Percentiles rank a stretch among this genome's conserved stretches.
These are phyloP conservation scores for Diaporthe helianthi DNA, from an alignment of 2,329 filamentous ascomycete genomes.

Conservation along the genomic window DNA sequence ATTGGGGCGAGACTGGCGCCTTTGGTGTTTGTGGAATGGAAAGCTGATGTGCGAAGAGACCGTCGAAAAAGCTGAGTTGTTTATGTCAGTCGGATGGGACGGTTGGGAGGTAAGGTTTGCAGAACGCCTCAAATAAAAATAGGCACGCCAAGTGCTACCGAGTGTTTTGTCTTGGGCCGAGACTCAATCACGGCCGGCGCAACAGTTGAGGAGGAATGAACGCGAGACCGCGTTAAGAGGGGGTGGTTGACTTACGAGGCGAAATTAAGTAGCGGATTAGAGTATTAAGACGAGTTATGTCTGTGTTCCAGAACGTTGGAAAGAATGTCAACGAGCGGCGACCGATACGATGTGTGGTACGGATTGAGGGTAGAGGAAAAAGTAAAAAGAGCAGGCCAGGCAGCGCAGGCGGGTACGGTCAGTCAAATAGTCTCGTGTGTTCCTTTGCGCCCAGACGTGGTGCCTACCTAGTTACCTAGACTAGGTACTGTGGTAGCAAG, in stretches of 20 bases:
- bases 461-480: too few species aligned
- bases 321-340: conserved; percentile 30
- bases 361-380: not conserved
- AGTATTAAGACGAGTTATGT: conserved; percentile 11
- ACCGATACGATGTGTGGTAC: conserved; percentile 1
- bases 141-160: not conserved
- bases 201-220: conserved; percentile 8
- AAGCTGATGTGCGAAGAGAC: conserved; percentile 19
- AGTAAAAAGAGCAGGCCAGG: not conserved
- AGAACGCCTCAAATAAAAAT: conserved; percentile 7
- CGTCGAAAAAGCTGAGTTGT: not conserved
- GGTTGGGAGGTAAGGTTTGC: not conserved
- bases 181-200: not conserved
- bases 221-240: not conserved
- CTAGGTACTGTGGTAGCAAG: too few species aligned
- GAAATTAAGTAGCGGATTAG: conserved; percentile 12
- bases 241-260: conserved; percentile 21
- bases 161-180: conserved; percentile 8
- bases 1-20: conserved; percentile 11
- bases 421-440: conserved; percentile 27
- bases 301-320: conserved; percentile 10
- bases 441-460: not conserved
- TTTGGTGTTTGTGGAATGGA: conserved; percentile 32
- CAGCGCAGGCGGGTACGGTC: conserved; percentile 7
- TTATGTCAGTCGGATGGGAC: conserved; percentile 2